Percentiles rank a stretch among this genome's conserved stretches.
Evolutionary conservation across 1,284 basidiomycete genomes (phyloP).

Genomic region (Singerocomus inundabilis): DNA sequence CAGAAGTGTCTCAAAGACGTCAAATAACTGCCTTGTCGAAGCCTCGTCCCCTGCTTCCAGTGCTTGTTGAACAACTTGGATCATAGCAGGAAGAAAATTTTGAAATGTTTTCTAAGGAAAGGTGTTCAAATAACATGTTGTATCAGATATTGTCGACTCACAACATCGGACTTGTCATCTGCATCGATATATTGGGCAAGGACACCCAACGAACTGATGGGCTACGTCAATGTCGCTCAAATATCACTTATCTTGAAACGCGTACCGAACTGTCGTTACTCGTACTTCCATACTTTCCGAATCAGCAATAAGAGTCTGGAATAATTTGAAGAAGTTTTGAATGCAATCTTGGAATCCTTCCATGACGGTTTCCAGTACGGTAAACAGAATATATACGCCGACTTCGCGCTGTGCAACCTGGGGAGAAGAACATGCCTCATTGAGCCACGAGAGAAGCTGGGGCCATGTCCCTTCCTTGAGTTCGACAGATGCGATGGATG

Average conservation of each 20-base stretch:
- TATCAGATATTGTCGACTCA: slow-evolving; percentile 38
- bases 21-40: slow-evolving; percentile 88
- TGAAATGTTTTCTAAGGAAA: slow-evolving; percentile 80
- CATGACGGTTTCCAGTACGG: slow-evolving; percentile 89
- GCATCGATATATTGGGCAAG: slow-evolving; percentile 92
- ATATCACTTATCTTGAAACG: neutral
- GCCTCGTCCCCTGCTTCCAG: slow-evolving; percentile 83
- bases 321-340: slow-evolving; percentile 80
- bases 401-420: slow-evolving; percentile 84
- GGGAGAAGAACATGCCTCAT: slow-evolving; percentile 73
- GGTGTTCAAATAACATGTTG: neutral
- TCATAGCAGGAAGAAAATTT: slow-evolving; percentile 85
- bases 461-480: slow-evolving; percentile 84
- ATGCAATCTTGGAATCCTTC: slow-evolving; percentile 84
- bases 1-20: slow-evolving; percentile 94
- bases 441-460: slow-evolving; percentile 86
- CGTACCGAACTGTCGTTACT: slow-evolving; percentile 82
- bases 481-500: slow-evolving; percentile 91
- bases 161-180: slow-evolving; percentile 87
- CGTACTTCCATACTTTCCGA: slow-evolving; percentile 90
- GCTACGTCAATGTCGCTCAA: slow-evolving; percentile 6
- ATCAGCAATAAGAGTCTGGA: slow-evolving; percentile 78
- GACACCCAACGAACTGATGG: slow-evolving; percentile 76
- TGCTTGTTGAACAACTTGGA: slow-evolving; percentile 85
- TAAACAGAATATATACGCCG: slow-evolving; percentile 89